Evolutionary conservation across 768 basidiomycete genomes (phyloP), one percentile per base, ranked within the genome.

Genomic region (Grammothele lineata): DNA sequence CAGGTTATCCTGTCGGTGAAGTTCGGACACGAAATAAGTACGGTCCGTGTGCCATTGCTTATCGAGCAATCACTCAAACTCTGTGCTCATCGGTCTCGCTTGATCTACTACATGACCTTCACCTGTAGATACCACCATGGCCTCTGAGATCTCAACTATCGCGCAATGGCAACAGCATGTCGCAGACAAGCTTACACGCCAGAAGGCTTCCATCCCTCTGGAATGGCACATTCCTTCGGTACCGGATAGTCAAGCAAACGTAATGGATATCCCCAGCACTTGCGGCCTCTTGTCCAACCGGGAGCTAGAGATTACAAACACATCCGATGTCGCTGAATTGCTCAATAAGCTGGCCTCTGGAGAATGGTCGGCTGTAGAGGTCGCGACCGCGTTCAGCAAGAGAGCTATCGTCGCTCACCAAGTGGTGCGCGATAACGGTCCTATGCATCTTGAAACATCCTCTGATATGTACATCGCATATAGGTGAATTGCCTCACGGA

Each of bases 231-330:
- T 83, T 27, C 49, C 48, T 17, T 61, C 67, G 0, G 77, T 80
- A n/a, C 56, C 74, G 3, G 59, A 68, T 11, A 66, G 70, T 15
- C 59, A 67, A 5, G 66, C 73, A 26, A 70, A 81, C 57, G 78
- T 87, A 22, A 67, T 69, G 2, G 61, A 64, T 32, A 63, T 85
- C 30, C 82, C 85, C 5, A 66, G 67, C 45, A 63, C 65, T 3
- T 77, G 73, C 54, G 80, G 80, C 2, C 56, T 87, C 5, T 69
- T 91, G 21, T 74, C 75, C 2, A 47, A 59, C 1, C 65, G 59
- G n/a, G 82, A 87, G 52, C 48, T 85, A n/a, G 72, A 73, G 49
- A 85, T 87, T 30, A 87, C 84, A 0, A 70, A 70, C 25, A 65
- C 66, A 0, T 61, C 62, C 22, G 80, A 84, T 53, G 56, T 60